A percentile compares a stretch with the other conserved stretches of the same genome.
phyloP scores from a whole-genome alignment of 192 early-diverging fungal genomes.

The Lobosporangium transversale region DNA sequence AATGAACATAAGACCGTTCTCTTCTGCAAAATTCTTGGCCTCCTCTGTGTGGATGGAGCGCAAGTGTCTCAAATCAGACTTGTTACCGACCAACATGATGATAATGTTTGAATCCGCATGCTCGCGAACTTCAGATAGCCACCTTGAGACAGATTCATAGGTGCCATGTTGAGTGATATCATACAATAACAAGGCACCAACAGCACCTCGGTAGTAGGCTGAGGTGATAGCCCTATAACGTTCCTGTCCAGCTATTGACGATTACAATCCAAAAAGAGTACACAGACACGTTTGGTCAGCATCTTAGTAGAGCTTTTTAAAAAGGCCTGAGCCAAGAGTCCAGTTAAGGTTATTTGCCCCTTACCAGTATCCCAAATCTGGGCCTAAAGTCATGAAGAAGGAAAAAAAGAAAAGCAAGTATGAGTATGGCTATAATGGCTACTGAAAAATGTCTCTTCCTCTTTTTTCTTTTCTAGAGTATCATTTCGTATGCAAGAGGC shows the following conservation, averaged over 20 bases:
- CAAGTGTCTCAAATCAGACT: slow-evolving; percentile 83
- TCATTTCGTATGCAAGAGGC: too few relatives aligned
- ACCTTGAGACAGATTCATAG: slow-evolving; percentile 90
- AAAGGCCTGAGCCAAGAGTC: too few relatives aligned
- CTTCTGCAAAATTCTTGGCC: slow-evolving; percentile 83
- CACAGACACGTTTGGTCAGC: background rate
- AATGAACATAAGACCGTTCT: slow-evolving; percentile 84
- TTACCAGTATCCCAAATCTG: slow-evolving; percentile 83
- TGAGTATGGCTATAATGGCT: background rate
- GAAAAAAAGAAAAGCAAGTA: background rate
- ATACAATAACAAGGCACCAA: slow-evolving; percentile 93
- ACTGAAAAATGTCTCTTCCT: too few relatives aligned
- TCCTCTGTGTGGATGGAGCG: slow-evolving; percentile 83
- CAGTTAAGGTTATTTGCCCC: too few relatives aligned
- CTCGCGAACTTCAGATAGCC: slow-evolving; percentile 97
- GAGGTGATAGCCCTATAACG: slow-evolving; percentile 88
- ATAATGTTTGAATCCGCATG: slow-evolving; percentile 95
- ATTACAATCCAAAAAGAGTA: slow-evolving; percentile 25
- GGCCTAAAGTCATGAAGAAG: slow-evolving; percentile 27
- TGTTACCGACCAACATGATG: slow-evolving; percentile 95
- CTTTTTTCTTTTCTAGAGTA: too few relatives aligned
- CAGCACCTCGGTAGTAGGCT: slow-evolving; percentile 94
- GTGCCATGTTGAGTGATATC: slow-evolving; percentile 75
- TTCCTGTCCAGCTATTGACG: slow-evolving; percentile 82
- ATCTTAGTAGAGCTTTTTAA: too few relatives aligned